These are phyloP conservation scores for Crataegus laevigata DNA, from an alignment of 306 rosid species.

Conservation along the genomic window DNA sequence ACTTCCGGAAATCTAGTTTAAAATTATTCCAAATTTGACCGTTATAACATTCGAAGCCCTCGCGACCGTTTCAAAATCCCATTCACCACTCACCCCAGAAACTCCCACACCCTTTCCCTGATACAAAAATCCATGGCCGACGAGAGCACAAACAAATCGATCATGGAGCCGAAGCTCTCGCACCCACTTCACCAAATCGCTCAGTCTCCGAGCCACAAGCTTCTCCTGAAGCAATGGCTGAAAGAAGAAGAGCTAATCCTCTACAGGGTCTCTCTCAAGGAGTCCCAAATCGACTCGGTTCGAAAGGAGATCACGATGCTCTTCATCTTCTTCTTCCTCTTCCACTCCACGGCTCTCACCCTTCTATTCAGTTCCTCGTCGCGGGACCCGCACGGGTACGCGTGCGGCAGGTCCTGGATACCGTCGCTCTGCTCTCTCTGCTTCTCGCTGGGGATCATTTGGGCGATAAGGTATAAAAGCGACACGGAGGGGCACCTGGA, in stretches of 20 bases:
- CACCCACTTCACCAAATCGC: conserved; percentile 98
- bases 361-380: conserved; percentile 63
- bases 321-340: conserved; percentile 85
- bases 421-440: conserved; percentile 67
- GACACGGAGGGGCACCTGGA: conserved; percentile 76
- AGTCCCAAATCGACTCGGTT: conserved; percentile 68
- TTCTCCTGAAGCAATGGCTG: conserved; percentile 94
- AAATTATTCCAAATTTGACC: conserved; percentile 41
- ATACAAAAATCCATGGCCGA: conserved; percentile 36
- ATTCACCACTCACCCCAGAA: neutral
- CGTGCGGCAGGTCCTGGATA: conserved; percentile 72
- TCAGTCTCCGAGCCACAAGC: conserved; percentile 83
- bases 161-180: conserved; percentile 62
- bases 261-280: conserved; percentile 56
- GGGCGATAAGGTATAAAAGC: conserved; percentile 86
- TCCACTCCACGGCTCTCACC: conserved; percentile 75
- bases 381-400: neutral
- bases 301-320: conserved; percentile 71
- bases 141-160: conserved; percentile 32
- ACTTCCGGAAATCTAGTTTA: conserved; percentile 10
- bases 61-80: conserved; percentile 7
- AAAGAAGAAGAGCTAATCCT: conserved; percentile 87
- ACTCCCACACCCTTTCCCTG: conserved; percentile 2
- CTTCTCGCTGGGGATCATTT: conserved; percentile 65
- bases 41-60: conserved; percentile 38